Conservation (phyloP, 441 rosid genomes). For the Brassica balearica region DNA sequence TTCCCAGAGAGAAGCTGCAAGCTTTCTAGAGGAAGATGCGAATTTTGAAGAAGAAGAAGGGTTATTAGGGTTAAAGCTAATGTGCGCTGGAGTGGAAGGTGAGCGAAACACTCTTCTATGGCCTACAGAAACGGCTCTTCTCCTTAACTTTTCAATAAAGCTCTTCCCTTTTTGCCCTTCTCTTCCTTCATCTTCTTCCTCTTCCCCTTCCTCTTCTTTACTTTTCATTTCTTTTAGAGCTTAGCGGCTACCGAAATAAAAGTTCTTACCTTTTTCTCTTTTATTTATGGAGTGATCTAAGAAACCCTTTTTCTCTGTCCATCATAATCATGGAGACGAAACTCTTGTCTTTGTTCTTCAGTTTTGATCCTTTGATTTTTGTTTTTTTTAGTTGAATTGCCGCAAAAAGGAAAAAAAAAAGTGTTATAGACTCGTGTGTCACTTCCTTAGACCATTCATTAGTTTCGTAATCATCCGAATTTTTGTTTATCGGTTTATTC, state of each 20-base stretch:
- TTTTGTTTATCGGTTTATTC: neutral
- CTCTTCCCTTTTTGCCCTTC: slow-evolving; percentile 46
- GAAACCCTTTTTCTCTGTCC: no score
- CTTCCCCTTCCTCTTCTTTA: neutral
- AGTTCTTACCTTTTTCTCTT: no score
- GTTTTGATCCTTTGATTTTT: slow-evolving; percentile 5
- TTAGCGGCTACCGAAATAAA: no score
- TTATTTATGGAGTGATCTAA: no score
- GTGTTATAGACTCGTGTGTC: neutral
- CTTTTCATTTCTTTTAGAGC: no score
- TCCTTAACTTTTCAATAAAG: slow-evolving; percentile 38
- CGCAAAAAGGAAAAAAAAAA: neutral
- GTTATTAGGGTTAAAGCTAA: slow-evolving; percentile 38
- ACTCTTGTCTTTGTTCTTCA: neutral
- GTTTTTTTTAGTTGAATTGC: neutral
- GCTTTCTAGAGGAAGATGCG: slow-evolving; percentile 45
- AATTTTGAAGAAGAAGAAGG: neutral
- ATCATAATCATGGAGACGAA: no score
- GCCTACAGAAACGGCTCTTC: slow-evolving; percentile 47
- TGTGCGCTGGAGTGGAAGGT: slow-evolving; percentile 40
- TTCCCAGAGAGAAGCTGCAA: slow-evolving; percentile 52
- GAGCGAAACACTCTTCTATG: slow-evolving; percentile 37
- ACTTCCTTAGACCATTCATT: slow-evolving; percentile 3
- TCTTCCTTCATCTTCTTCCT: neutral
- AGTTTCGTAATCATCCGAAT: neutral